Evolutionary conservation across 1,284 basidiomycete species (phyloP).

Genomic region (Ganoderma lingzhi): DNA sequence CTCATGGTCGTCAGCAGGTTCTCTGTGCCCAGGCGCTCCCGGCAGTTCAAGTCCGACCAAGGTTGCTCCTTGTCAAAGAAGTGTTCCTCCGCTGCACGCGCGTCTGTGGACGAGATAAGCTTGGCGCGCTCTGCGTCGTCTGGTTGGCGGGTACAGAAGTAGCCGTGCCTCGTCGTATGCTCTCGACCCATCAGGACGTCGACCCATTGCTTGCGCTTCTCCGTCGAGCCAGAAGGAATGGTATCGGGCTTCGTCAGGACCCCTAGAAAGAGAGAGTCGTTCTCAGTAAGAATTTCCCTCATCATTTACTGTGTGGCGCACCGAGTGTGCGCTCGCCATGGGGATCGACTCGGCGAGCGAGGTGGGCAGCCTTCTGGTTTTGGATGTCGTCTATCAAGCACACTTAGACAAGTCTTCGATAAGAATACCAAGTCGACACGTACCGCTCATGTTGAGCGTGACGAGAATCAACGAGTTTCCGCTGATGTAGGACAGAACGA

Average conservation of each 20-base stretch:
- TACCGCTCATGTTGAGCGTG: constrained; percentile 69
- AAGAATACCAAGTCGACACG: background rate
- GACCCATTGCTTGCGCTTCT: constrained; percentile 48
- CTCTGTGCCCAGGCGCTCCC: constrained; percentile 49
- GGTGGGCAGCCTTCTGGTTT: constrained; percentile 61
- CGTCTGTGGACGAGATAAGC: constrained; percentile 46
- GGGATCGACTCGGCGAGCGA: constrained; percentile 61
- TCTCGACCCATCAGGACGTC: constrained; percentile 55
- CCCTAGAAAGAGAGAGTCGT: constrained; percentile 46
- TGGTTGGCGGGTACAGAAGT: constrained; percentile 70
- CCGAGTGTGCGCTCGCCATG: constrained; percentile 67
- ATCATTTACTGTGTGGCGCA: constrained; percentile 29
- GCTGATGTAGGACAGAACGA: constrained; percentile 55
- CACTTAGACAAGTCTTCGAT: background rate
- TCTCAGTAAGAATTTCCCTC: background rate
- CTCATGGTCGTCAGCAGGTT: constrained; percentile 63
- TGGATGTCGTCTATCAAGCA: constrained; percentile 63
- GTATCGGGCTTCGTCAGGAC: constrained; percentile 72
- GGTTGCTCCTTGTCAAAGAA: constrained; percentile 46
- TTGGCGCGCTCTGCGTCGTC: constrained; percentile 59
- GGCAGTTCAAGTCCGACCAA: background rate
- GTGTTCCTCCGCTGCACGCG: constrained; percentile 47
- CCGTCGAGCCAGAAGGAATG: constrained; percentile 44
- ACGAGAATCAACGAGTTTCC: constrained; percentile 60
- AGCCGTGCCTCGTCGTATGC: constrained; percentile 60